phyloP scores from a whole-genome alignment of 352 stramenopile species.

The Phytophthora meadii region DNA sequence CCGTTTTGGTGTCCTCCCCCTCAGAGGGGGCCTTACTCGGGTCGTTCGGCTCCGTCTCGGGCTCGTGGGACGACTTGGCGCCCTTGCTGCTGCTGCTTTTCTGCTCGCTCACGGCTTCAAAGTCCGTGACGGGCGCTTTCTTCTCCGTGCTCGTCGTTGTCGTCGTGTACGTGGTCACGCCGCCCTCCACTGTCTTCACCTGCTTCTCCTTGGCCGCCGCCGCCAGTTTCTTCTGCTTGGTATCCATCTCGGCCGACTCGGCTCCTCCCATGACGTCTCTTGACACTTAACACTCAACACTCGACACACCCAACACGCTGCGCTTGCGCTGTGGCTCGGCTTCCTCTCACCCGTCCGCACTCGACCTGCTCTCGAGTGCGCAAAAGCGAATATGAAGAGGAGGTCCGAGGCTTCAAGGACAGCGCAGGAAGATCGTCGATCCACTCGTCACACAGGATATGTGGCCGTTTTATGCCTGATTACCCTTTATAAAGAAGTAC shows the following conservation, averaged over 20 bases:
- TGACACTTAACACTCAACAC: conserved; percentile 20
- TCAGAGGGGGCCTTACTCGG: conserved; percentile 13
- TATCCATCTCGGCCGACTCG: conserved; percentile 33
- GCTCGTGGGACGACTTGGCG: conserved; percentile 13
- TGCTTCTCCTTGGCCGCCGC: conserved; percentile 8
- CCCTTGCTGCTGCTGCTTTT: conserved; percentile 17
- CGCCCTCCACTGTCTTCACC: conserved; percentile 24
- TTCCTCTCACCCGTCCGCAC: conserved; percentile 19
- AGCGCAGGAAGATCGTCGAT: conserved; percentile 15
- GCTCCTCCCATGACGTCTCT: conserved; percentile 32
- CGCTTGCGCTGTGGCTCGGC: conserved; percentile 18
- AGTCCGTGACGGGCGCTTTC: conserved; percentile 26
- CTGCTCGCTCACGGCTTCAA: conserved; percentile 35
- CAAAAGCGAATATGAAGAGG: conserved; percentile 31
- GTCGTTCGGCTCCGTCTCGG: conserved; percentile 30
- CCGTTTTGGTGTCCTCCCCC: conserved; percentile 23
- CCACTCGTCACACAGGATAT: neutral
- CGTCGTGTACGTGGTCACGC: conserved; percentile 39
- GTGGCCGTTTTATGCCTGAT: conserved; percentile 12
- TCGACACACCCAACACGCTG: conserved; percentile 30
- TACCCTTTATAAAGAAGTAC: neutral
- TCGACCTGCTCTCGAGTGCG: conserved; percentile 19
- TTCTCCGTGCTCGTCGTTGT: conserved; percentile 2
- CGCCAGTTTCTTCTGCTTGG: conserved; percentile 22
- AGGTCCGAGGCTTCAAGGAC: conserved; percentile 12